These are phyloP conservation scores for Bipolaris oryzae DNA, from an alignment of 2,329 filamentous ascomycete genomes.

Conservation along the genomic window DNA sequence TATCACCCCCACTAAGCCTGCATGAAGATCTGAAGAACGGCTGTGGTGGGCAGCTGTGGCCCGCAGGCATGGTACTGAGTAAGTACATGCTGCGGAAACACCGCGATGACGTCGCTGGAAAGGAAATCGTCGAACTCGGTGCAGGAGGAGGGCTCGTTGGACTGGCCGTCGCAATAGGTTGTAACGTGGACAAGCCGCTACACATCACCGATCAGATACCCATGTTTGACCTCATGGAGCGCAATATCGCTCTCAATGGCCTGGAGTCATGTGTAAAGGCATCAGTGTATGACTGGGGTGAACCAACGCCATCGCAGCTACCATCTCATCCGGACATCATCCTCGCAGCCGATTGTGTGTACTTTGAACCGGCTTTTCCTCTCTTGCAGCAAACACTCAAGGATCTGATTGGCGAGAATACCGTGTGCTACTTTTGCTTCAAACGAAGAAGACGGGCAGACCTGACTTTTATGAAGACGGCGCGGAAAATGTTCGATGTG, in stretches of 20 bases:
- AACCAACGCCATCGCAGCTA: slow-evolving; percentile 47
- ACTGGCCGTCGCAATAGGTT: slow-evolving; percentile 64
- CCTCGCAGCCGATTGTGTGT: slow-evolving; percentile 72
- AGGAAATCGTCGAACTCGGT: slow-evolving; percentile 88
- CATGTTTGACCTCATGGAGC: slow-evolving; percentile 84
- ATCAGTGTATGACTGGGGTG: slow-evolving; percentile 78
- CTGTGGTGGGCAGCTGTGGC: slow-evolving; percentile 94
- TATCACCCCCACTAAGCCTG: slow-evolving; percentile 72
- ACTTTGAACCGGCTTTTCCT: slow-evolving; percentile 95
- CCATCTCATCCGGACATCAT: slow-evolving; percentile 74
- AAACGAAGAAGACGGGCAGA: slow-evolving; percentile 83
- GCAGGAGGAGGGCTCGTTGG: slow-evolving; percentile 88
- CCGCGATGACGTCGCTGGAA: slow-evolving; percentile 64
- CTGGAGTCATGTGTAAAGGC: slow-evolving; percentile 69
- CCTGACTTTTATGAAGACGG: slow-evolving; percentile 59
- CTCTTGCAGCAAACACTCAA: slow-evolving; percentile 79
- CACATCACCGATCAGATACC: slow-evolving; percentile 85
- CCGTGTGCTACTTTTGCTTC: slow-evolving; percentile 87
- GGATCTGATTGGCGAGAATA: slow-evolving; percentile 69
- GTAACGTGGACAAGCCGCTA: slow-evolving; percentile 63
- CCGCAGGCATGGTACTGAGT: slow-evolving; percentile 85
- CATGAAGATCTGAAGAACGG: slow-evolving; percentile 86
- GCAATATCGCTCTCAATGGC: slow-evolving; percentile 83
- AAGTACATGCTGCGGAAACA: slow-evolving; percentile 84
- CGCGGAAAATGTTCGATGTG: slow-evolving; percentile 57